phyloP scores from a whole-genome alignment of 2,329 filamentous ascomycete species.

The Lojkania enalia region DNA sequence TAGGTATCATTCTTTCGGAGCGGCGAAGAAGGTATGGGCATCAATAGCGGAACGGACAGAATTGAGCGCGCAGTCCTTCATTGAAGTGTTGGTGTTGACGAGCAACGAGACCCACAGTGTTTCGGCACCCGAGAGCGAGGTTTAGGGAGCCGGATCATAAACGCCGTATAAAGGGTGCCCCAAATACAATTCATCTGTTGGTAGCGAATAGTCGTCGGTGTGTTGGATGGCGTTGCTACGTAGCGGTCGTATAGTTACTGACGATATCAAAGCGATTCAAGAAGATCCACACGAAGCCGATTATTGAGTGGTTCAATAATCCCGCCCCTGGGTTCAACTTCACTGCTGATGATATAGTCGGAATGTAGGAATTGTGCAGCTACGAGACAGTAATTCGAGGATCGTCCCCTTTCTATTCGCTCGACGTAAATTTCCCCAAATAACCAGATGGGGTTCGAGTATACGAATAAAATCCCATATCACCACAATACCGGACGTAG shows the following conservation, averaged over 20 bases:
- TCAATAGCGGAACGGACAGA: conserved; percentile 65
- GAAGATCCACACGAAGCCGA: conserved; percentile 62
- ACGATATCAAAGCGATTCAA: conserved; percentile 46
- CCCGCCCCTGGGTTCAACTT: conserved; percentile 64
- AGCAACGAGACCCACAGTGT: conserved; percentile 60
- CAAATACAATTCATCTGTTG: conserved; percentile 61
- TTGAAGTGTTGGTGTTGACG: conserved; percentile 58
- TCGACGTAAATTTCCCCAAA: conserved; percentile 62
- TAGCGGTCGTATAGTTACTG: conserved; percentile 2
- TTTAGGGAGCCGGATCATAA: conserved; percentile 62
- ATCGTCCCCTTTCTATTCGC: conserved; percentile 63
- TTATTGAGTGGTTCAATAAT: conserved; percentile 60
- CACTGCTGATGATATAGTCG: conserved; percentile 64
- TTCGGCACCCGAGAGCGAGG: conserved; percentile 59
- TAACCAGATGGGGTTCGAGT: conserved; percentile 70
- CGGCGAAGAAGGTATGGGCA: conserved; percentile 62
- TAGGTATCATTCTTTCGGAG: conserved; percentile 58
- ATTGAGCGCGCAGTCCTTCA: conserved; percentile 61
- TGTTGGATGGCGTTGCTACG: conserved; percentile 7
- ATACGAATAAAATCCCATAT: conserved; percentile 66
- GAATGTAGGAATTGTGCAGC: conserved; percentile 67
- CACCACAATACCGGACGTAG: conserved; percentile 70
- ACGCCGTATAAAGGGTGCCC: conserved; percentile 69
- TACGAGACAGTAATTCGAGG: conserved; percentile 68
- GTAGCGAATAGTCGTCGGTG: conserved; percentile 57